phyloP scores from a whole-genome alignment of 805 yeast species.

The Yamadazyma laniorum region DNA sequence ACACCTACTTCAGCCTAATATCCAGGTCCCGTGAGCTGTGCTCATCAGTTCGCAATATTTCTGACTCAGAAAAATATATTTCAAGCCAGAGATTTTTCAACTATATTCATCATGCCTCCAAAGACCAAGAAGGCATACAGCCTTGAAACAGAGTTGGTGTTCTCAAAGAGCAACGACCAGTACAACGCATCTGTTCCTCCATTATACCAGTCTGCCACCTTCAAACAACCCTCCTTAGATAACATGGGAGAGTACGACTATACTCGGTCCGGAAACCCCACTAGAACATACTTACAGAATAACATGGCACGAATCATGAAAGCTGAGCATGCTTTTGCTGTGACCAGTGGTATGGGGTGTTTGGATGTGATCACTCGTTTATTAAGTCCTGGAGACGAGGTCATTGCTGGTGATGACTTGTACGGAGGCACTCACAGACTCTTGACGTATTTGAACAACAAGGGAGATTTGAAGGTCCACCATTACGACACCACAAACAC shows the following conservation, averaged over 20 bases:
- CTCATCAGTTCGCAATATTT: constrained; percentile 7
- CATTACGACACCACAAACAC: constrained; percentile 83
- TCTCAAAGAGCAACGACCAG: constrained; percentile 59
- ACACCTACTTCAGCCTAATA: background rate
- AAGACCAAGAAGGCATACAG: constrained; percentile 39
- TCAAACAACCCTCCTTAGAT: constrained; percentile 70
- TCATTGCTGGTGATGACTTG: constrained; percentile 90
- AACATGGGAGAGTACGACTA: constrained; percentile 73
- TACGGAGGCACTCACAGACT: constrained; percentile 93
- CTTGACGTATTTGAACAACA: constrained; percentile 64
- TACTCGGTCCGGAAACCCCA: constrained; percentile 93
- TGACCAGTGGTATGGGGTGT: constrained; percentile 91
- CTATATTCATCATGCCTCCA: constrained; percentile 5
- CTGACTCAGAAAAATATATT: background rate
- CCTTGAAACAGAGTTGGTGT: constrained; percentile 70
- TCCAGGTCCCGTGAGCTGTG: constrained; percentile 6
- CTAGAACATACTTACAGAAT: constrained; percentile 74
- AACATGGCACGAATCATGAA: constrained; percentile 78
- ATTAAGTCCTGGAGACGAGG: constrained; percentile 80
- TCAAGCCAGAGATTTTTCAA: background rate
- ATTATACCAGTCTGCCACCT: constrained; percentile 90
- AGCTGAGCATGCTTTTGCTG: constrained; percentile 76
- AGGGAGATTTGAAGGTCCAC: constrained; percentile 61
- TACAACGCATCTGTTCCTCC: constrained; percentile 84
- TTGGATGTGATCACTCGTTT: constrained; percentile 79